Conservation (phyloP, 345 rosid genomes). For the Salix arbutifolia region DNA sequence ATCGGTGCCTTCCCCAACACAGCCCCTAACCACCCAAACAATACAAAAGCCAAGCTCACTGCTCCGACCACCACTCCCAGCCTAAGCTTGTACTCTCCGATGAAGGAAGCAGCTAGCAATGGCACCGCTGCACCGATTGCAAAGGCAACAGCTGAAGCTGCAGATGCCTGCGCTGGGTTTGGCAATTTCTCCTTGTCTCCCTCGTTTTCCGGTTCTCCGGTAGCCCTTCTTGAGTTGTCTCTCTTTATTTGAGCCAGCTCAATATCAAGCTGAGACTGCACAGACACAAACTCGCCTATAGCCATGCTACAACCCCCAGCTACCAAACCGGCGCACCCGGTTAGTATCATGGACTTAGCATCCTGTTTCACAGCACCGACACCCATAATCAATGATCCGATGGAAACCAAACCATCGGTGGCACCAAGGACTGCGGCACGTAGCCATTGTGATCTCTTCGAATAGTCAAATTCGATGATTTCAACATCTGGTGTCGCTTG, state of each 20-base stretch:
- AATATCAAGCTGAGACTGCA: slow-evolving; percentile 79
- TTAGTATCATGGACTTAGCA: slow-evolving; percentile 68
- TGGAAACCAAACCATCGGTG: slow-evolving; percentile 84
- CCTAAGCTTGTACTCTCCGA: slow-evolving; percentile 57
- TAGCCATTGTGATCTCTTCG: slow-evolving; percentile 88
- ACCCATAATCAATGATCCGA: slow-evolving; percentile 87
- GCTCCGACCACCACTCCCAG: slow-evolving; percentile 50
- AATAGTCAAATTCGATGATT: slow-evolving; percentile 46
- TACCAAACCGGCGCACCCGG: slow-evolving; percentile 82
- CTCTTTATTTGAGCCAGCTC: slow-evolving; percentile 74
- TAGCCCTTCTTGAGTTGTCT: slow-evolving; percentile 20
- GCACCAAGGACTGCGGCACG: slow-evolving; percentile 94
- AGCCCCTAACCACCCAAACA: slow-evolving; percentile 79
- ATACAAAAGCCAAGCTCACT: slow-evolving; percentile 53
- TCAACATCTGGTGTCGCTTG: slow-evolving; percentile 23
- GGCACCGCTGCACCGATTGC: slow-evolving; percentile 82
- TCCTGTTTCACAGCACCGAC: slow-evolving; percentile 83
- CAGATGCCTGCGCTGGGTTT: slow-evolving; percentile 75
- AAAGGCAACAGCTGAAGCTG: slow-evolving; percentile 82
- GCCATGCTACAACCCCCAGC: slow-evolving; percentile 99
- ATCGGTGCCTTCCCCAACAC: slow-evolving; percentile 67
- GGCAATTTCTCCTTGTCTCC: slow-evolving; percentile 55
- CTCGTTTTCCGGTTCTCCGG: background rate
- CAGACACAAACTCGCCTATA: slow-evolving; percentile 89
- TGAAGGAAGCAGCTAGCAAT: slow-evolving; percentile 70